phyloP scores from a whole-genome alignment of 2,329 filamentous ascomycete species.

The Diplocarpon mali region DNA sequence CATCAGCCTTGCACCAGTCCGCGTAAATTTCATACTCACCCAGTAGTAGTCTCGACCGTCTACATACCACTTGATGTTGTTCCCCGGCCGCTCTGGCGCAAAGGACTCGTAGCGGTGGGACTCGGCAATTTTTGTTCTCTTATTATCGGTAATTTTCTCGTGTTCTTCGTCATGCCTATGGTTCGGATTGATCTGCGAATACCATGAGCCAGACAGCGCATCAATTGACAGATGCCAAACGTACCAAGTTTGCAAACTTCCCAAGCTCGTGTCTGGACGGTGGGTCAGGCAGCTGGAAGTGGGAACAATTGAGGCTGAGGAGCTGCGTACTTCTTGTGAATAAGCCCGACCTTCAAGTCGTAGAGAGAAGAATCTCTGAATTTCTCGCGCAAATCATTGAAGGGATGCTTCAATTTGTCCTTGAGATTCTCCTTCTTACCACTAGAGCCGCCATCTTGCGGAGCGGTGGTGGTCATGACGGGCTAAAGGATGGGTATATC shows the following conservation, averaged over 20 bases:
- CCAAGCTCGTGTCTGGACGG: conserved; percentile 43
- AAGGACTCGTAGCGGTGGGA: conserved; percentile 80
- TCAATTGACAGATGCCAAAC: conserved; percentile 13
- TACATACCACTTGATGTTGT: conserved; percentile 93
- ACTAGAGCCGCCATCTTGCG: conserved; percentile 20
- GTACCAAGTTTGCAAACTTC: conserved; percentile 50
- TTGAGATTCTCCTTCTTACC: conserved; percentile 19
- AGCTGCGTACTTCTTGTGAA: conserved; percentile 45
- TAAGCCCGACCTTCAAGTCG: conserved; percentile 44
- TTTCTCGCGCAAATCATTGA: conserved; percentile 38
- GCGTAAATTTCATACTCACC: conserved; percentile 30
- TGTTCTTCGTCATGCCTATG: conserved; percentile 93
- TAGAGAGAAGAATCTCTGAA: conserved; percentile 42
- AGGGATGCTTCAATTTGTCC: conserved; percentile 39
- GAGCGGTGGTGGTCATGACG: conserved; percentile 21
- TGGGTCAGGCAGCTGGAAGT: not conserved
- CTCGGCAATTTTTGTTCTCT: conserved; percentile 60
- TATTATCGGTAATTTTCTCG: conserved; percentile 72
- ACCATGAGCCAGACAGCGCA: not conserved
- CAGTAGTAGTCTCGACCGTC: conserved; percentile 94
- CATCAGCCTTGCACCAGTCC: not conserved
- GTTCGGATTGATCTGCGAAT: conserved; percentile 58
- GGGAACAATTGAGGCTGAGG: too few relatives aligned
- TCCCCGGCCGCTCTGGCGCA: conserved; percentile 76
- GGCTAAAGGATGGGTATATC: not conserved